Conservation (phyloP, 441 rosid genomes). For the Adansonia gregorii region DNA sequence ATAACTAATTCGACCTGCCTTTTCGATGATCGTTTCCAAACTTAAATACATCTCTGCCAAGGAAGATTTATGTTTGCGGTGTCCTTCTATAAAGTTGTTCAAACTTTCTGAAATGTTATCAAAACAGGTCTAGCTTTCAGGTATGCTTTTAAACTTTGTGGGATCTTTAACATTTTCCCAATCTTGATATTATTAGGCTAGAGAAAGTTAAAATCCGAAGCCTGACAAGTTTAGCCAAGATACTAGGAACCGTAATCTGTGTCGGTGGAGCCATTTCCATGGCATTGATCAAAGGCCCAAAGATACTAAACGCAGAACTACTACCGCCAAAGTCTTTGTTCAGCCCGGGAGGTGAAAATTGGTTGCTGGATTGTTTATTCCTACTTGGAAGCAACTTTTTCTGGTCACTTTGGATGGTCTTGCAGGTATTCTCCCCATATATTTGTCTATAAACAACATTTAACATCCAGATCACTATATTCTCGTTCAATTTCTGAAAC, state of each 20-base stretch:
- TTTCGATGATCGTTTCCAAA: neutral
- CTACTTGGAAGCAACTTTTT: slow-evolving; percentile 50
- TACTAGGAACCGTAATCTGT: slow-evolving; percentile 53
- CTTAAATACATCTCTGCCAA: neutral
- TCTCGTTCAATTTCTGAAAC: neutral
- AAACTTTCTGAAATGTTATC: neutral
- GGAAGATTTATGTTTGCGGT: neutral
- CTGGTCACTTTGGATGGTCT: slow-evolving; percentile 68
- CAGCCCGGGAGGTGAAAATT: slow-evolving; percentile 39
- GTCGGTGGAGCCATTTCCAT: slow-evolving; percentile 72
- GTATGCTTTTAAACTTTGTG: neutral
- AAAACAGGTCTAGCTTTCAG: neutral
- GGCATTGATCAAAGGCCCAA: slow-evolving; percentile 66
- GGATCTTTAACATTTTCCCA: neutral
- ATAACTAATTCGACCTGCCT: neutral
- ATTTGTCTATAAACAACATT: neutral
- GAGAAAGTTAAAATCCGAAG: slow-evolving; percentile 47
- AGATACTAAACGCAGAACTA: slow-evolving; percentile 41
- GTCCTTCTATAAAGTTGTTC: neutral
- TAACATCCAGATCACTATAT: neutral
- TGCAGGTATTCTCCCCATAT: slow-evolving; percentile 46
- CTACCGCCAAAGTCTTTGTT: slow-evolving; percentile 22
- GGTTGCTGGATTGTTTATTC: slow-evolving; percentile 58
- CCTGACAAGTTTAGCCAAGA: slow-evolving; percentile 50
- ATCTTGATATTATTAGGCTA: slow-evolving; percentile 35